These are phyloP conservation scores for Aurifilum marmelostoma DNA, from an alignment of 2,329 filamentous ascomycete species.

Conservation along the genomic window DNA sequence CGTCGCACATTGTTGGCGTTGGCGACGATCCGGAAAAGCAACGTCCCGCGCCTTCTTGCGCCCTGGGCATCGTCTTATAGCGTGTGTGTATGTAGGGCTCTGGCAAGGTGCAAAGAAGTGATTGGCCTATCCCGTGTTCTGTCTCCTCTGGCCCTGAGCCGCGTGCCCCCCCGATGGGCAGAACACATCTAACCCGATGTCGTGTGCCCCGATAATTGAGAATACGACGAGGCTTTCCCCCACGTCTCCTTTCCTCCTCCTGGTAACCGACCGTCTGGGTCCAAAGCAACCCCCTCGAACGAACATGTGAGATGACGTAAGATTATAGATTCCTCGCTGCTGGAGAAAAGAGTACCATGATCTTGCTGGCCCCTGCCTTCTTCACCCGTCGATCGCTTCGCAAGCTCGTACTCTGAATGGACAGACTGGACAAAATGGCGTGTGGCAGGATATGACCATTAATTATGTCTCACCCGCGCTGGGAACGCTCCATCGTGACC, in stretches of 20 bases:
- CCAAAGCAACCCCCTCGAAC: background rate
- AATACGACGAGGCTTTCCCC: background rate
- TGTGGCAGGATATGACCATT: background rate
- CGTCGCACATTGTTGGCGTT: background rate
- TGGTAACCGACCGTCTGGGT: background rate
- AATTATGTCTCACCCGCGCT: background rate
- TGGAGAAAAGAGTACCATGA: background rate
- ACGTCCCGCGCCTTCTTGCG: background rate
- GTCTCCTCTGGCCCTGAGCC: background rate
- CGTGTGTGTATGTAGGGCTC: background rate
- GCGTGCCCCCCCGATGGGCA: too few species aligned
- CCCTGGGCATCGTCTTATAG: background rate
- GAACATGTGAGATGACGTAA: constrained; percentile 10
- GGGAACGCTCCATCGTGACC: too few species aligned
- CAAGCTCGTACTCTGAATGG: background rate
- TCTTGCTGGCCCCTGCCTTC: background rate
- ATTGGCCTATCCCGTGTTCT: background rate
- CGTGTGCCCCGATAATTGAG: background rate
- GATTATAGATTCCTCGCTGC: background rate
- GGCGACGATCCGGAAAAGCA: background rate
- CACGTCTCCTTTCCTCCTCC: background rate
- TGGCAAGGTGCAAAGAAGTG: background rate
- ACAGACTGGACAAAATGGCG: background rate
- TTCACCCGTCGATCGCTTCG: background rate
- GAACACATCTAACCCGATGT: background rate